Evolutionary conservation across 371 early-diverging fungal genomes (phyloP), one percentile per base, ranked within the genome.

Genomic region (Furculomyces boomerangus): DNA sequence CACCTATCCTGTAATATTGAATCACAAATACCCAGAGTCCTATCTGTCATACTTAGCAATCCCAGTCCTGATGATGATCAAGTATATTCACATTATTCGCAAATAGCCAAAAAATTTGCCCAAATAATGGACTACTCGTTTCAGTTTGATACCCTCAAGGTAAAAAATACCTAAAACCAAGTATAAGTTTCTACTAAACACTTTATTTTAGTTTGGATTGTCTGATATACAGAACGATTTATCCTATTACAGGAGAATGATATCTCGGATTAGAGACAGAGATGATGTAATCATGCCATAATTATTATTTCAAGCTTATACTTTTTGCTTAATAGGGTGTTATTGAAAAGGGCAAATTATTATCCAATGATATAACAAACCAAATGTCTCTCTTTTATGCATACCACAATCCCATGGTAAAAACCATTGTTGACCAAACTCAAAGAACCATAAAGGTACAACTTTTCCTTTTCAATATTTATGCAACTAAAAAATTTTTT

Each of bases 161-260:
- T 83, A 72, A 39, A 2, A n/a, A 2, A 14, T 29, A 55, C 50
- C 53, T 30, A 40, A 18, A 24, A 31, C n/a, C 14, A 7, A 22
- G 28, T 27, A 1, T 10, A 30, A 28, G 30, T 48, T 50, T 20
- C 30, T 44, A 26, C 53, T 14, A 46, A 20, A 30, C 32, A 0
- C 27, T 30, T 24, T 35, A 41, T 45, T 28, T 57, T 71, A 90
- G 90, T 86, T 88, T 85, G 74, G 72, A 57, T 90, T 84, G 58
- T 86, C 93, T 32, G 81, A 84, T 57, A 80, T 93, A 54, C 93
- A 92, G 65, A 95, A 95, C 71, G 93, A 95, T 65, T 88, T 95
- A 59, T 87, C 91, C 24, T 95, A 89, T 63, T 95, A 95, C 70
- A 83, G 93, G 40, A 80, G 95, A 53, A 84, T 90, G 54, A 71